Base-by-base conservation (phyloP, 768 basidiomycete genomes). In the Leccinum rimulosum region DNA sequence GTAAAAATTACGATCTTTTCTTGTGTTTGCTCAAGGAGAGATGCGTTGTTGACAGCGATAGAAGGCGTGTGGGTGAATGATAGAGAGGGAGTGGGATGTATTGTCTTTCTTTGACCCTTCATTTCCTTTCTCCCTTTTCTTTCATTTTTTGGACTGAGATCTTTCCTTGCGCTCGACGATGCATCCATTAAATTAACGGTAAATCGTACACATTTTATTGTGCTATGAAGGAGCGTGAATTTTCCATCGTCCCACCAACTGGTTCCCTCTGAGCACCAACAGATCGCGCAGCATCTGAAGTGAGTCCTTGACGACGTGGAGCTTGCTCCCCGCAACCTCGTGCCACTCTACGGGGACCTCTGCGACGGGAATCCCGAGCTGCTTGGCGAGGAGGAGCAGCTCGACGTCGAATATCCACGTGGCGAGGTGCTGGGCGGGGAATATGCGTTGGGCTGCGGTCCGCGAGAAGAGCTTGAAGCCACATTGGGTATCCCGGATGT, bases 381-480 rank as follows among this genome's bases (percentile, higher is more conserved):
- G 82, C 69, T 91, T 88, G 9, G 95, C 93, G 40, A 95, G 80
- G 10, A 97, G 79, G 19, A 98, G 78, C 5, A 97, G 82, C 72
- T 98, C 95, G 58, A 97, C 95, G 73, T 98, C 95, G 67, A 98
- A 98, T 71, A 96, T 95, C 95, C 95, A 98, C 1, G 91, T 88
- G 6, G 88, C 78, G 30, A 96, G 87, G 67, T 92, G 95, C 68
- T 96, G 88, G 2, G 81, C 79, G 1, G 93, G 93, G 74, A 96
- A 98, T 61, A 98, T 86, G 59, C 83, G 82, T 54, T 80, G 84
- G 9, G 94, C 94, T 0, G 94, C 88, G 3, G 79, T 67, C 11
- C 93, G 91, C 15, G 93, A 87, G 75, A 96, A 95, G 28, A 98
- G 83, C 75, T 98, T 98, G 85, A 98, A 98, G 33, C 95, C 95